Evolutionary conservation across 306 rosid genomes (phyloP).

Genomic region (Quercus aquifolioides): DNA sequence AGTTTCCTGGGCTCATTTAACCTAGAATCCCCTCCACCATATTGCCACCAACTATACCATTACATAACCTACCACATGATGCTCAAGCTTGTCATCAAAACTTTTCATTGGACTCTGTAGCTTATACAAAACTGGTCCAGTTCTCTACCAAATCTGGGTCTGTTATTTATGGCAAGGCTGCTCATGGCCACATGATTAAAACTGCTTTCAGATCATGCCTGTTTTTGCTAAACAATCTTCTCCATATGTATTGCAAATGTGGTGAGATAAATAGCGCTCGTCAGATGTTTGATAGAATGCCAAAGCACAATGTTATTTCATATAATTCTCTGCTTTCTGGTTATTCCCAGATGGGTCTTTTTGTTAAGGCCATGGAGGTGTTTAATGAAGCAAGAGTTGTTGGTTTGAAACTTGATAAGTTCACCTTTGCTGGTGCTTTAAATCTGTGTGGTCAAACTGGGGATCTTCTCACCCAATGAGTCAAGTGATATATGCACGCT

Average conservation of each 20-base stretch:
- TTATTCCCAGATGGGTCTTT: constrained; percentile 17
- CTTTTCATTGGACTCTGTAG: constrained; percentile 19
- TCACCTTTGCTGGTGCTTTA: constrained; percentile 40
- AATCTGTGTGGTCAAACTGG: constrained; percentile 27
- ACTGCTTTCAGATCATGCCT: too few relatives aligned
- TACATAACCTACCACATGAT: background rate
- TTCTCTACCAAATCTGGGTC: too few relatives aligned
- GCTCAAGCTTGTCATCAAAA: constrained; percentile 1
- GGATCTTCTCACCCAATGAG: constrained; percentile 42
- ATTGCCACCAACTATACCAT: background rate
- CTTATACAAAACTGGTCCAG: constrained; percentile 20
- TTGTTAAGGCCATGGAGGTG: constrained; percentile 22
- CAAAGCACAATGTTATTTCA: constrained; percentile 33
- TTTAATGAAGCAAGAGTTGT: constrained; percentile 32
- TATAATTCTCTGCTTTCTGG: constrained; percentile 40
- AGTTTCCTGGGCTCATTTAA: constrained; percentile 5
- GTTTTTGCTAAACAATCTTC: too few relatives aligned
- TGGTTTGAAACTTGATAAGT: constrained; percentile 34
- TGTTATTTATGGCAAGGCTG: too few relatives aligned
- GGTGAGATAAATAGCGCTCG: constrained; percentile 23
- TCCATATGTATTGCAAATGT: constrained; percentile 16
- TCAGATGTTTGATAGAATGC: constrained; percentile 33
- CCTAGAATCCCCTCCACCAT: constrained; percentile 7
- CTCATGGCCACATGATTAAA: too few relatives aligned
- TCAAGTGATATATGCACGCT: constrained; percentile 32